These are phyloP conservation scores for Phytophthora crassamura DNA, from an alignment of 352 stramenopile species.

Conservation along the genomic window DNA sequence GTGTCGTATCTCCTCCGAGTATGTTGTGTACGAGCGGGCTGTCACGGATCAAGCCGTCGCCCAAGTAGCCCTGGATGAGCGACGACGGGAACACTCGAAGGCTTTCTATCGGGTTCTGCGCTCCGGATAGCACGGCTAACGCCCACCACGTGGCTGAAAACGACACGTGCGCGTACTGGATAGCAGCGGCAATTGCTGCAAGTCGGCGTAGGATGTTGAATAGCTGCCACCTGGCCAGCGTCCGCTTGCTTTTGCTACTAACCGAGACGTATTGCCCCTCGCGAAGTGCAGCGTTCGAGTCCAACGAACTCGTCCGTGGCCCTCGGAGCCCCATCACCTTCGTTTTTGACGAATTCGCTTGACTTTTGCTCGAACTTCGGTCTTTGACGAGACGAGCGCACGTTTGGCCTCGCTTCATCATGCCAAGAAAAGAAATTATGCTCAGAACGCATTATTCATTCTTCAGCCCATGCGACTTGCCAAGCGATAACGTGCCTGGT, in stretches of 20 bases:
- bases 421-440: neutral
- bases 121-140: slow-evolving; percentile 26
- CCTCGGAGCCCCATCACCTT: neutral
- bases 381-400: neutral
- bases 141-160: slow-evolving; percentile 34
- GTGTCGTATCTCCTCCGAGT: slow-evolving; percentile 37
- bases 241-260: slow-evolving; percentile 7
- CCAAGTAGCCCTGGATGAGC: slow-evolving; percentile 41
- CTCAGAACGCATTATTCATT: neutral
- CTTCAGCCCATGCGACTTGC: neutral
- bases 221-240: slow-evolving; percentile 4
- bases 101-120: slow-evolving; percentile 18
- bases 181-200: slow-evolving; percentile 35
- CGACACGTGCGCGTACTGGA: slow-evolving; percentile 42
- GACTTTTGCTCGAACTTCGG: neutral
- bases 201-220: slow-evolving; percentile 36
- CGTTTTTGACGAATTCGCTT: neutral
- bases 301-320: slow-evolving; percentile 1
- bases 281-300: slow-evolving; percentile 11
- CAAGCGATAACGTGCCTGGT: too few species aligned
- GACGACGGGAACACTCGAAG: slow-evolving; percentile 19
- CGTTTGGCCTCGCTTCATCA: neutral
- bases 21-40: slow-evolving; percentile 39
- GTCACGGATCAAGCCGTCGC: slow-evolving; percentile 30
- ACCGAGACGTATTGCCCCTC: slow-evolving; percentile 24